Conservation (phyloP, 2,329 filamentous ascomycete genomes). For the Capronia epimyces region DNA sequence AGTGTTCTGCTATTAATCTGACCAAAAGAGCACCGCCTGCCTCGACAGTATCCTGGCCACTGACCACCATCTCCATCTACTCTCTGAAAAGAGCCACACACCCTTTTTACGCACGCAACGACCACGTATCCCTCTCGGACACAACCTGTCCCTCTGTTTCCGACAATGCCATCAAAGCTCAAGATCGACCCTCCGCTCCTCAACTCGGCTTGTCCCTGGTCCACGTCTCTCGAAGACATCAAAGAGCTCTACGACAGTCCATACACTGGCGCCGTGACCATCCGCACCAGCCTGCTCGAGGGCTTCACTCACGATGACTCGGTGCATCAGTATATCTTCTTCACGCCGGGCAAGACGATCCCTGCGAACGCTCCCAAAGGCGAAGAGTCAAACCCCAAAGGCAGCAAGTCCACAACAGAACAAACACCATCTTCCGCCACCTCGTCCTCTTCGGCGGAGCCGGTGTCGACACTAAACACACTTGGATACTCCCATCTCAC, state of each 20-base stretch:
- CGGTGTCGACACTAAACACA: constrained; percentile 53
- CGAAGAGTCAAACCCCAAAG: constrained; percentile 15
- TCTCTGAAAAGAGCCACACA: too few species aligned
- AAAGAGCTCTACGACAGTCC: constrained; percentile 55
- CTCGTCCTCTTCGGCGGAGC: constrained; percentile 1
- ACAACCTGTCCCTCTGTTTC: neutral
- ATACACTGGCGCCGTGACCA: constrained; percentile 68
- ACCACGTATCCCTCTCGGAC: neutral
- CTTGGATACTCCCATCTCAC: constrained; percentile 66
- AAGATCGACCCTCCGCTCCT: constrained; percentile 60
- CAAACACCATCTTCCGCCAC: neutral
- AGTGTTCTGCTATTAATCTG: too few species aligned
- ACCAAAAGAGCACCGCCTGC: too few species aligned
- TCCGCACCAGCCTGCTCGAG: constrained; percentile 60
- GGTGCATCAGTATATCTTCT: constrained; percentile 49
- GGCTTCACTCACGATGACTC: constrained; percentile 58
- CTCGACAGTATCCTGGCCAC: too few species aligned
- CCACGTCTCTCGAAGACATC: constrained; percentile 60
- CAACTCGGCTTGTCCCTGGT: constrained; percentile 73
- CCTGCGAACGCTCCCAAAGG: constrained; percentile 12
- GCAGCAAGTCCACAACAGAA: constrained; percentile 6
- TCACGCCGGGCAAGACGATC: constrained; percentile 24
- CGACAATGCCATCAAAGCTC: constrained; percentile 11
- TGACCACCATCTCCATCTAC: too few species aligned
- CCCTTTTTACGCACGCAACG: neutral